Evolutionary conservation across 371 early-diverging fungal species (phyloP).

Genomic region (Saksenaea oblongispora): DNA sequence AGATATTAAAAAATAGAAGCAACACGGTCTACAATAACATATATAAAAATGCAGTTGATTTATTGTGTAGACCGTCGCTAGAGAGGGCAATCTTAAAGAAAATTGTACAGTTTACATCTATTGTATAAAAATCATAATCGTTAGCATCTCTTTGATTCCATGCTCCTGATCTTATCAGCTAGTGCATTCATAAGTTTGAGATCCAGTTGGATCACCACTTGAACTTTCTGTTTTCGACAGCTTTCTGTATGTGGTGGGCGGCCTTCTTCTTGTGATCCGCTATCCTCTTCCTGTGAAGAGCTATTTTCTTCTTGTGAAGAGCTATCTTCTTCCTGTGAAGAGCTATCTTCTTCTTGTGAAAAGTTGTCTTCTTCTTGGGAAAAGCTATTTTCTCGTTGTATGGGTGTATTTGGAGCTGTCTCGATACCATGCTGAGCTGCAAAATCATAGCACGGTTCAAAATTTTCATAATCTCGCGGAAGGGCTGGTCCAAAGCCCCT

Average conservation of each 20-base stretch:
- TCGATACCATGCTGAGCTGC: not conserved
- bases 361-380: too few relatives aligned
- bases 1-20: too few relatives aligned
- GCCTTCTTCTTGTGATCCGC: not conserved
- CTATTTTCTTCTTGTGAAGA: too few relatives aligned
- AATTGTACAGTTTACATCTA: not conserved
- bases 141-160: not conserved
- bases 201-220: not conserved
- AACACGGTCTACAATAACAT: too few relatives aligned
- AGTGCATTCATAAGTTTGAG: not conserved
- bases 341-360: too few relatives aligned
- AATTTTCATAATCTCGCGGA: not conserved
- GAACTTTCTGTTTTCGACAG: not conserved
- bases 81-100: too few relatives aligned
- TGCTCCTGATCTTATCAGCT: not conserved
- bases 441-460: not conserved
- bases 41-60: not conserved
- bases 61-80: too few relatives aligned
- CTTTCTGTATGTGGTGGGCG: not conserved
- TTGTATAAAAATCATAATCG: not conserved
- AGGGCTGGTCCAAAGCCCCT: not conserved
- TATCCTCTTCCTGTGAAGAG: too few relatives aligned
- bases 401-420: not conserved
- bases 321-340: too few relatives aligned
- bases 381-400: too few relatives aligned